phyloP scores from a whole-genome alignment of 148 eudicot species.

The Camellia lanceoleosa region DNA sequence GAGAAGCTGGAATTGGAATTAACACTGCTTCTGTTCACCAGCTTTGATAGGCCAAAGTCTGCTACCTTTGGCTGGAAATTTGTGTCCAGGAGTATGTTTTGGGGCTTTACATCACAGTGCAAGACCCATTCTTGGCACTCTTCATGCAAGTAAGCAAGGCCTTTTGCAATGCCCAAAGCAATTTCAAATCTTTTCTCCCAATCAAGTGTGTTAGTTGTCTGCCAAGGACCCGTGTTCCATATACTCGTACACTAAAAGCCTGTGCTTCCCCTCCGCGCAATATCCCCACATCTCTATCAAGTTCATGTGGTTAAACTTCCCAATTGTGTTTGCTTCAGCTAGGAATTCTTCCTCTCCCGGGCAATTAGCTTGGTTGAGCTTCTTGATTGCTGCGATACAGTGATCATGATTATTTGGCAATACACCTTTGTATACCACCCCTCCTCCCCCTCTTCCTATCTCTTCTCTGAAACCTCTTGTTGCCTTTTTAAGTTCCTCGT shows the following conservation, averaged over 20 bases:
- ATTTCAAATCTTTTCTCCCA: constrained; percentile 29
- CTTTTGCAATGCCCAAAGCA: constrained; percentile 28
- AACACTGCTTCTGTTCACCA: constrained; percentile 10
- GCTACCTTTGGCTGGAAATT: too few species aligned
- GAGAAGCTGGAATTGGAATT: too few species aligned
- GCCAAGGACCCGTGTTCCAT: constrained; percentile 25
- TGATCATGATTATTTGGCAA: too few species aligned
- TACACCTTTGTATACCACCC: too few species aligned
- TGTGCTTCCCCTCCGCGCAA: too few species aligned
- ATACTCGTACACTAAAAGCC: constrained; percentile 29
- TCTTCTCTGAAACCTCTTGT: too few species aligned
- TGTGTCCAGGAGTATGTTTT: too few species aligned
- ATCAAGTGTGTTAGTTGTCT: constrained; percentile 12
- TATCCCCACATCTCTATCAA: too few species aligned
- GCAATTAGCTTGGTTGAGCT: background rate
- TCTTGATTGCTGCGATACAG: constrained; percentile 21
- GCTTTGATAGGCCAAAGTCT: constrained; percentile 32
- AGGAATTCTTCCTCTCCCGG: constrained; percentile 24
- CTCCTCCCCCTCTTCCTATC: too few species aligned
- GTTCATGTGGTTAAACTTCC: constrained; percentile 25
- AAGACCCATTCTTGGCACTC: too few species aligned
- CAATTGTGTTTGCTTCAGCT: constrained; percentile 23
- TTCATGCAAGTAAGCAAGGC: constrained; percentile 31
- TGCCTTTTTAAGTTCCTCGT: too few species aligned
- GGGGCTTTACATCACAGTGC: too few species aligned